Conservation (phyloP, 108 stramenopile genomes). For the Conticribra guillardii region DNA sequence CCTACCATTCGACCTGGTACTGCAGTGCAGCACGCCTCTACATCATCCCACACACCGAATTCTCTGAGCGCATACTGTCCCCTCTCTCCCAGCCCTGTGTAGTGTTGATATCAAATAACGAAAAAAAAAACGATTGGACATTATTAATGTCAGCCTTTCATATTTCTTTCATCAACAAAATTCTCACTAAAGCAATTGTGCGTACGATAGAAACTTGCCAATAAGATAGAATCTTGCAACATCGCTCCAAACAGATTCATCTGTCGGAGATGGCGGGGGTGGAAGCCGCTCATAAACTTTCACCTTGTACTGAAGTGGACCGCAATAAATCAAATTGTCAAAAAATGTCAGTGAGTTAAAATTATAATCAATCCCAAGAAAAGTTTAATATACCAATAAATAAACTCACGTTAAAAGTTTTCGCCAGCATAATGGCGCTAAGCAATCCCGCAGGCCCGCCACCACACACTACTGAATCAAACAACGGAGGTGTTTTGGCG, state of each 20-base stretch:
- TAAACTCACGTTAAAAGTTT: constrained; percentile 2
- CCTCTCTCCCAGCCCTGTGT: constrained; percentile 68
- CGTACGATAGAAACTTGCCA: constrained; percentile 32
- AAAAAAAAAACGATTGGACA: background rate
- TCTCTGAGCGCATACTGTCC: constrained; percentile 78
- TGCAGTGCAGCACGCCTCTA: constrained; percentile 58
- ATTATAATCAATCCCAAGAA: background rate
- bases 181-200: background rate
- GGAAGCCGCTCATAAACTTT: constrained; percentile 66
- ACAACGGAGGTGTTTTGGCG: background rate
- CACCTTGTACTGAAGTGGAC: constrained; percentile 55
- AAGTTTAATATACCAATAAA: background rate
- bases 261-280: constrained; percentile 61
- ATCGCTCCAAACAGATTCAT: constrained; percentile 66
- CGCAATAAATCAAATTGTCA: no score
- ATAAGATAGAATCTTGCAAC: constrained; percentile 76
- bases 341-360: background rate
- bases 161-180: background rate
- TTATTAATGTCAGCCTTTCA: no score
- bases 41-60: constrained; percentile 77
- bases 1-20: constrained; percentile 77
- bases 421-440: constrained; percentile 68
- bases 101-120: background rate
- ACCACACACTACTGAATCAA: constrained; percentile 66
- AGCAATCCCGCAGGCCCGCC: constrained; percentile 79